Conservation (phyloP, 495 filamentous ascomycete genomes). For the Annulohypoxylon stygium region DNA sequence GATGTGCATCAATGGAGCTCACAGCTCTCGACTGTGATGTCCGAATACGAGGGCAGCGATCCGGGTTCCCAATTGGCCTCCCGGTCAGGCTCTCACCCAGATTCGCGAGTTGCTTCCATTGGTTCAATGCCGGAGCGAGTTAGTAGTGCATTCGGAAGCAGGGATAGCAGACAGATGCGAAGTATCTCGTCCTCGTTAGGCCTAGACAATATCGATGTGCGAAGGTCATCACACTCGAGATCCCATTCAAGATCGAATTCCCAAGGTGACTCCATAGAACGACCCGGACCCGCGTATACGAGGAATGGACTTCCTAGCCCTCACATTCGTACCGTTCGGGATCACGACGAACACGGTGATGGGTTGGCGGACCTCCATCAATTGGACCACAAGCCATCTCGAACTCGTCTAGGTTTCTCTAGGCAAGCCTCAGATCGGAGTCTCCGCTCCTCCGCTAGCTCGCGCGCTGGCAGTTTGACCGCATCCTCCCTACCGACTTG, state of each 20-base stretch:
- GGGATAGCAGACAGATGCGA: slow-evolving; percentile 63
- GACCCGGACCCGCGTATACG: slow-evolving; percentile 52
- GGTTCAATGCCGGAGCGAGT: slow-evolving; percentile 55
- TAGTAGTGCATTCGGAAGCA: slow-evolving; percentile 56
- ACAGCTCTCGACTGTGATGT: slow-evolving; percentile 79
- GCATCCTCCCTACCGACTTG: slow-evolving; percentile 71
- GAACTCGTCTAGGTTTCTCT: slow-evolving; percentile 60
- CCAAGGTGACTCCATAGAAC: slow-evolving; percentile 59
- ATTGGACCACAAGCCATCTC: slow-evolving; percentile 58
- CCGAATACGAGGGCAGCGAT: slow-evolving; percentile 69
- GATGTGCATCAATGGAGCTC: slow-evolving; percentile 75
- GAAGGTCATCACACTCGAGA: slow-evolving; percentile 49
- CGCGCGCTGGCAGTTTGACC: slow-evolving; percentile 67
- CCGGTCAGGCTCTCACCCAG: slow-evolving; percentile 22
- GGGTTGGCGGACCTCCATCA: slow-evolving; percentile 65
- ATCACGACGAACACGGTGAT: slow-evolving; percentile 69
- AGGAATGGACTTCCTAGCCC: slow-evolving; percentile 48
- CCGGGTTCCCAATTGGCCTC: slow-evolving; percentile 24
- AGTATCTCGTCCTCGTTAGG: slow-evolving; percentile 66
- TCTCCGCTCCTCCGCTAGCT: slow-evolving; percentile 63
- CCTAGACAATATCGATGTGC: slow-evolving; percentile 53
- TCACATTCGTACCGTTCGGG: slow-evolving; percentile 56
- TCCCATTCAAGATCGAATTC: slow-evolving; percentile 53
- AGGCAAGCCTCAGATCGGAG: slow-evolving; percentile 60
- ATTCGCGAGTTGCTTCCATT: slow-evolving; percentile 59